Base-by-base conservation (phyloP, 768 basidiomycete species). In the Jaapia argillacea region DNA sequence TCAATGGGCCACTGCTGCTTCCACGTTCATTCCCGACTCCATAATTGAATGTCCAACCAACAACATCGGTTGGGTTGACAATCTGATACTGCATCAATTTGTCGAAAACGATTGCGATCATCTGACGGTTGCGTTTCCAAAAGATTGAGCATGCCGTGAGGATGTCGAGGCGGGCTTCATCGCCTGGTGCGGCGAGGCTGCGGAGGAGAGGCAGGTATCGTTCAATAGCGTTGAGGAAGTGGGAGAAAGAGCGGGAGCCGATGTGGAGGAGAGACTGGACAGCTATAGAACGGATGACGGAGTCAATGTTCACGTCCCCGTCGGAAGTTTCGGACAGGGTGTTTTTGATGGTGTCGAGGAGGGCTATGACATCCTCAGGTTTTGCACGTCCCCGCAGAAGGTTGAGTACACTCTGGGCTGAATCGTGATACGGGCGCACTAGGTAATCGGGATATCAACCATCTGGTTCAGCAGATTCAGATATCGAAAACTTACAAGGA, bases 51-150 rank as follows among this genome's bases (percentile, higher is more conserved):
- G 83, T 77, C 85, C 87, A 94, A 3, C 66, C 67, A 43, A 96
- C 82, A 6, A 98, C 84, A 51, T 99, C 93, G 13, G 80, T 79
- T 0, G 93, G 90, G 53, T 97, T 92, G 31, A 98, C 84, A 45
- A 98, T 87, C 58, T 96, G 92, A 63, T 99, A 99, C 58, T 98
- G 94, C 79, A 98, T 86, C 43, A 98, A 68, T 65, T 99, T 99
- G 70, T 98, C 96, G 48, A 94, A 83, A 5, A 97, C 91, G 56
- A 99, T 92, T 13, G 74, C 72, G 38, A 92, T 70, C 79, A 92
- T 89, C 53, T 97, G 92, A 24, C 75, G 68, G 55, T 85, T 90
- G 52, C 79, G 62, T 49, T 72, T 72, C 93, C 93, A 99, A 65
- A 93, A 98, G 3, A 68, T 60, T 0, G 78, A 76, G 0, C 83